Evolutionary conservation across 306 rosid genomes (phyloP).

Genomic region (Comarum palustre): DNA sequence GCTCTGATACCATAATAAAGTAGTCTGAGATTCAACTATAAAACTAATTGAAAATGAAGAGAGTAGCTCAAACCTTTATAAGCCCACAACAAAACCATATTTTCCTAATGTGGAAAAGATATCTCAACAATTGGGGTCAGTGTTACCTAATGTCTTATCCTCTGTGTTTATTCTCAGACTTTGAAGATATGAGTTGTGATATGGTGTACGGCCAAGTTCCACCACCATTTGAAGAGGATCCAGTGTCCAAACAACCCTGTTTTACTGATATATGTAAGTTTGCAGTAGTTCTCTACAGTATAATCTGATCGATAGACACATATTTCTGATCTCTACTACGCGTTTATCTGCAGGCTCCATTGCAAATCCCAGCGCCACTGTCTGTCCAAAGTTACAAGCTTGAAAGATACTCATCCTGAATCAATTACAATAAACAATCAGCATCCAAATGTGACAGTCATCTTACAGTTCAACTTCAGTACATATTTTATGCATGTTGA

Average conservation of each 20-base stretch:
- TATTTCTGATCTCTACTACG: conserved; percentile 21
- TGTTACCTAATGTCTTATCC: background rate
- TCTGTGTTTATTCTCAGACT: conserved; percentile 47
- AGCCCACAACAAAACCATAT: too few relatives aligned
- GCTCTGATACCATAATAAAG: too few relatives aligned
- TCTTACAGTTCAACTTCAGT: background rate
- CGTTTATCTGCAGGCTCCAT: conserved; percentile 57
- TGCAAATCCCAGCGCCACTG: conserved; percentile 47
- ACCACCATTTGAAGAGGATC: conserved; percentile 79
- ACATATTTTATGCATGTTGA: conserved; percentile 4
- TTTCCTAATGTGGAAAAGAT: too few relatives aligned
- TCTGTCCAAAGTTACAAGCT: conserved; percentile 68
- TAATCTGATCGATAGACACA: conserved; percentile 8
- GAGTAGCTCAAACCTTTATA: too few relatives aligned
- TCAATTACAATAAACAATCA: background rate
- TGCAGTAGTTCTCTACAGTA: background rate
- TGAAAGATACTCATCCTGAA: conserved; percentile 34
- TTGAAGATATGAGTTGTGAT: conserved; percentile 97
- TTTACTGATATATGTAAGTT: conserved; percentile 67
- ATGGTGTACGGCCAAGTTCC: conserved; percentile 94
- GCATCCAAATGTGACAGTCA: background rate
- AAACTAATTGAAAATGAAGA: too few relatives aligned
- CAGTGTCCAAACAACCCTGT: conserved; percentile 81
- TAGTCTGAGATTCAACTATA: too few relatives aligned
- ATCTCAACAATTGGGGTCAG: too few relatives aligned